A percentile compares a stretch with the other conserved stretches of the same genome.
Conservation (phyloP, 2,329 filamentous ascomycete species). For the Thelonectria blattea region DNA sequence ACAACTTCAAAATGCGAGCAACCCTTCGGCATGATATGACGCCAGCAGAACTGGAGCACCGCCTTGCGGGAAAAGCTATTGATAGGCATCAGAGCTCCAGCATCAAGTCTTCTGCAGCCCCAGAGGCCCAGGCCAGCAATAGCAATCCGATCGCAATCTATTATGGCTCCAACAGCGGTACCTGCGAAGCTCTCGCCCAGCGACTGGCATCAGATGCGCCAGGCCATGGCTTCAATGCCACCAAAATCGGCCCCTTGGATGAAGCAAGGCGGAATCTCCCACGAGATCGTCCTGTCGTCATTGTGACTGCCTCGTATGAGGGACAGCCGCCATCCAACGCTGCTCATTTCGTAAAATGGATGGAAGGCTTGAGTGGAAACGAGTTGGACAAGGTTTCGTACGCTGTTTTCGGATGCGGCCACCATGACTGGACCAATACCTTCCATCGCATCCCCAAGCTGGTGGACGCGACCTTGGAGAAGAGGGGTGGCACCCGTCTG, state of each 20-base stretch:
- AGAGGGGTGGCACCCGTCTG: conserved; percentile 44
- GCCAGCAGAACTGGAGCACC: conserved; percentile 54
- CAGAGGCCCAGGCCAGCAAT: not conserved
- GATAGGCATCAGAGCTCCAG: no score
- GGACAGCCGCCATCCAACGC: conserved; percentile 78
- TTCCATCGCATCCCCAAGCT: conserved; percentile 72
- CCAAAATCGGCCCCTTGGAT: conserved; percentile 62
- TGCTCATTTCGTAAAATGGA: conserved; percentile 70
- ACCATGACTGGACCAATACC: conserved; percentile 63
- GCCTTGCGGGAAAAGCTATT: conserved; percentile 41
- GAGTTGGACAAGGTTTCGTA: conserved; percentile 64
- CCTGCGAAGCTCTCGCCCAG: conserved; percentile 73
- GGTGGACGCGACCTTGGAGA: conserved; percentile 59
- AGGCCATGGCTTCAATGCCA: conserved; percentile 63
- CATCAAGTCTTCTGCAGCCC: not conserved
- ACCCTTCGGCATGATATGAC: conserved; percentile 56
- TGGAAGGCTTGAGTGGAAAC: conserved; percentile 54
- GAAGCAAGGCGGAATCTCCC: conserved; percentile 65
- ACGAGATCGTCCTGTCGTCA: conserved; percentile 64
- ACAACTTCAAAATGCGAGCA: conserved; percentile 65
- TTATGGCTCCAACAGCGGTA: conserved; percentile 78
- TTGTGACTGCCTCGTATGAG: conserved; percentile 76
- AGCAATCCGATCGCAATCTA: conserved; percentile 65
- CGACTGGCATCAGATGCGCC: conserved; percentile 65
- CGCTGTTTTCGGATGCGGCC: conserved; percentile 73